These are phyloP conservation scores for Spergularia bocconei DNA, from an alignment of 148 eudicot genomes.

Conservation along the genomic window DNA sequence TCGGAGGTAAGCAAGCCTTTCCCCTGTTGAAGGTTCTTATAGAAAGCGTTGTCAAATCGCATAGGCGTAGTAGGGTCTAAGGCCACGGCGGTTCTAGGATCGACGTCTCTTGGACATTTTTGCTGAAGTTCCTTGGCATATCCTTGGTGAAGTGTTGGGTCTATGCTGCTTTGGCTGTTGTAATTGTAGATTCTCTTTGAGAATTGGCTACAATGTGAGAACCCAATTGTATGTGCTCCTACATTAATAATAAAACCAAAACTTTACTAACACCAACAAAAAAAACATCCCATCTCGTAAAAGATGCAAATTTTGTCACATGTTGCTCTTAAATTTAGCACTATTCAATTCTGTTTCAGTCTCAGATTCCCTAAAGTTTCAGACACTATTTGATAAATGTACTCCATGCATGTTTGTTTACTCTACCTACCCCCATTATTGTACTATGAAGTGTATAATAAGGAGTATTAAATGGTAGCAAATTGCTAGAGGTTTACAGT, in stretches of 20 bases:
- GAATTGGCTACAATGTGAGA: conserved; percentile 66
- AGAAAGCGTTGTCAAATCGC: conserved; percentile 65
- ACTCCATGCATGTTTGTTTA: neutral
- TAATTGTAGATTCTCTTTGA: conserved; percentile 53
- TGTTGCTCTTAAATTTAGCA: neutral
- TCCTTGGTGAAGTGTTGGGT: conserved; percentile 50
- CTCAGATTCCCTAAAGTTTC: neutral
- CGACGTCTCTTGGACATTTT: conserved; percentile 55
- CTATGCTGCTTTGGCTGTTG: conserved; percentile 36
- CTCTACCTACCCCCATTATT: neutral
- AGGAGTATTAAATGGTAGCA: neutral
- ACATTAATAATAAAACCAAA: neutral
- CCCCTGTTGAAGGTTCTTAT: conserved; percentile 50
- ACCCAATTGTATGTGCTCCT: conserved; percentile 85
- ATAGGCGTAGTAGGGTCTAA: conserved; percentile 69
- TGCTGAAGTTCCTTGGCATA: conserved; percentile 53
- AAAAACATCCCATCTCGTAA: neutral
- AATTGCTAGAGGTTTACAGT: too few species aligned
- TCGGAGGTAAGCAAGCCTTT: conserved; percentile 65
- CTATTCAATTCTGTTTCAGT: too few species aligned
- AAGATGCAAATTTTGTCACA: neutral
- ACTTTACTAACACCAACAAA: neutral
- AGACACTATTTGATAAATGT: neutral
- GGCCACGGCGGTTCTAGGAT: conserved; percentile 59
- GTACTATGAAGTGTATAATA: neutral